A percentile compares a stretch with the other conserved stretches of the same genome.
These are phyloP conservation scores for Tricholoma terreum DNA, from an alignment of 768 basidiomycete species.

Conservation along the genomic window DNA sequence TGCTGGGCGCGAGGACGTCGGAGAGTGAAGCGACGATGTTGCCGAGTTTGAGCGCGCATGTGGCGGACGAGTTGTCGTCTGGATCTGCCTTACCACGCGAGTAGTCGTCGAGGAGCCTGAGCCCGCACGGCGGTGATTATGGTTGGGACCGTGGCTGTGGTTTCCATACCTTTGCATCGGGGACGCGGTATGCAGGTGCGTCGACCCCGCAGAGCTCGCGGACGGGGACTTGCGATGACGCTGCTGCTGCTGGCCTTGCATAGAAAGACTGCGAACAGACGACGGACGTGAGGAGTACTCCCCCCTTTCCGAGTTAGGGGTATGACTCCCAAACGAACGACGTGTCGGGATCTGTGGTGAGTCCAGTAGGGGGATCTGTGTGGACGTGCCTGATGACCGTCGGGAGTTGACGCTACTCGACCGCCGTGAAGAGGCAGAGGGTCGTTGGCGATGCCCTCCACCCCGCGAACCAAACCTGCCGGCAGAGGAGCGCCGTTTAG, in stretches of 20 bases:
- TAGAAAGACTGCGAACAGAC: slow-evolving; percentile 76
- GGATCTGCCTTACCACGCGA: slow-evolving; percentile 67
- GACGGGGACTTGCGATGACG: slow-evolving; percentile 76
- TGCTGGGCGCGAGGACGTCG: slow-evolving; percentile 70
- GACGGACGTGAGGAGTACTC: slow-evolving; percentile 79
- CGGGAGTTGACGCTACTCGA: slow-evolving; percentile 92
- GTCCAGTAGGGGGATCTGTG: slow-evolving; percentile 53
- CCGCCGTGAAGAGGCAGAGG: slow-evolving; percentile 76
- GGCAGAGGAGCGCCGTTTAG: slow-evolving; percentile 42
- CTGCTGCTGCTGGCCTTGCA: slow-evolving; percentile 29
- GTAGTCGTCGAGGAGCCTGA: slow-evolving; percentile 71
- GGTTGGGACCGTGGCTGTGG: not conserved
- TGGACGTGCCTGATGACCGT: slow-evolving; percentile 52
- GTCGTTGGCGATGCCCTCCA: slow-evolving; percentile 59
- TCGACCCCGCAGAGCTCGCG: slow-evolving; percentile 71
- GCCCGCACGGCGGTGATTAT: slow-evolving; percentile 63
- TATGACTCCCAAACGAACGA: slow-evolving; percentile 73
- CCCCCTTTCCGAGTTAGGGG: slow-evolving; percentile 84
- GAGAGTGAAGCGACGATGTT: slow-evolving; percentile 75
- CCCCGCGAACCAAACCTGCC: slow-evolving; percentile 25
- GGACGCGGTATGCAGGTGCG: slow-evolving; percentile 64
- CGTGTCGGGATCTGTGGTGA: slow-evolving; percentile 62
- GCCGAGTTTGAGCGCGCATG: slow-evolving; percentile 76
- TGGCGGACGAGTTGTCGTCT: slow-evolving; percentile 39
- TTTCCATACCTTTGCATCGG: slow-evolving; percentile 63